Conservation (phyloP, 768 basidiomycete genomes). For the Suillus lakei region DNA sequence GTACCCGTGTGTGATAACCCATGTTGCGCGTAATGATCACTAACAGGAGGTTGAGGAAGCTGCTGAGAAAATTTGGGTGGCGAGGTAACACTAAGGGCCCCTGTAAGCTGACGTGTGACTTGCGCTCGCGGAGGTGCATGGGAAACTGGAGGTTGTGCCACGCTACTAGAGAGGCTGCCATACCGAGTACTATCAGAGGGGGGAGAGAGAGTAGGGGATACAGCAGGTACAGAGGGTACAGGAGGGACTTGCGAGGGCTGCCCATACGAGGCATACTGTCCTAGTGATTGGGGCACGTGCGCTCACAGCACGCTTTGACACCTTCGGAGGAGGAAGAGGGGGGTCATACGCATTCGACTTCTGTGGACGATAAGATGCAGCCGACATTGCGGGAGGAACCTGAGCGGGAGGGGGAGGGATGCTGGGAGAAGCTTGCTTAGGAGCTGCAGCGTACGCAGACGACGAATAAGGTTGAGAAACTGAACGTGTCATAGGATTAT, state of each 20-base stretch:
- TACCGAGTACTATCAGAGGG: background rate
- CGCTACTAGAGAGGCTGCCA: background rate
- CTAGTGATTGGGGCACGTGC: slow-evolving; percentile 22
- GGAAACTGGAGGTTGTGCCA: background rate
- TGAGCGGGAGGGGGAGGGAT: slow-evolving; percentile 29
- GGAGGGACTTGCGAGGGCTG: slow-evolving; percentile 22
- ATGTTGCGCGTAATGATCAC: background rate
- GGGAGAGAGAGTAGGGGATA: background rate
- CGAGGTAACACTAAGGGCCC: background rate
- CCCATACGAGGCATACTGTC: slow-evolving; percentile 11
- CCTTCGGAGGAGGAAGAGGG: slow-evolving; percentile 60
- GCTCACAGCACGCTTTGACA: slow-evolving; percentile 35
- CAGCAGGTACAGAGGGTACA: slow-evolving; percentile 23
- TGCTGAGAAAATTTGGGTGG: slow-evolving; percentile 7
- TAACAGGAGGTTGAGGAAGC: background rate
- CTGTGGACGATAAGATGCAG: slow-evolving; percentile 64
- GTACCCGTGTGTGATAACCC: background rate
- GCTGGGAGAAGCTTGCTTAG: slow-evolving; percentile 24
- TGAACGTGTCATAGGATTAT: slow-evolving; percentile 28
- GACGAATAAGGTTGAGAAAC: slow-evolving; percentile 31
- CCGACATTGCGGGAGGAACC: slow-evolving; percentile 40
- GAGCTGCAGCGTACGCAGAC: slow-evolving; percentile 15
- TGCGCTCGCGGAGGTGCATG: slow-evolving; percentile 14
- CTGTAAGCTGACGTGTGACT: background rate
- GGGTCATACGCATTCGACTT: slow-evolving; percentile 78